These are phyloP conservation scores for Saprolegnia parasitica DNA, from an alignment of 352 stramenopile species.

Conservation along the genomic window DNA sequence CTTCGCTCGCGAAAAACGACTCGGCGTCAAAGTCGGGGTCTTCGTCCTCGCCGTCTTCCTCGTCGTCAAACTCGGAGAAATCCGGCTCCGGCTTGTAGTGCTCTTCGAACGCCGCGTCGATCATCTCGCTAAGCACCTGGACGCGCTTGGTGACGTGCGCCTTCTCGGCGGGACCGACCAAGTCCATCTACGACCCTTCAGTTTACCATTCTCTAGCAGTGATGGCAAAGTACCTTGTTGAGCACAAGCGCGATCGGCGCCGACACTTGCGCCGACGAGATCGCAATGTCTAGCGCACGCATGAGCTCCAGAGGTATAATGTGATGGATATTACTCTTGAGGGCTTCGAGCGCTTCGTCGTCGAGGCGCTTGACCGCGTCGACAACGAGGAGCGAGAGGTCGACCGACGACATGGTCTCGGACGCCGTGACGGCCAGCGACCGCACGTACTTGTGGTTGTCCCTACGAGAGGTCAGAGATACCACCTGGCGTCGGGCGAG, in stretches of 20 bases:
- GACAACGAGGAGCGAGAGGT: slow-evolving; percentile 81
- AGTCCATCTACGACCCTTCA: slow-evolving; percentile 20
- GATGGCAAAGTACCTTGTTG: slow-evolving; percentile 63
- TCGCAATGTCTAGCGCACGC: slow-evolving; percentile 52
- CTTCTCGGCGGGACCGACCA: slow-evolving; percentile 39
- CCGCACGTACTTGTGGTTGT: slow-evolving; percentile 75
- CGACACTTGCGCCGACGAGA: slow-evolving; percentile 61
- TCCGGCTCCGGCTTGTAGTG: slow-evolving; percentile 43
- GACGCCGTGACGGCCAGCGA: slow-evolving; percentile 70
- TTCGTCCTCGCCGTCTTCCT: slow-evolving; percentile 8
- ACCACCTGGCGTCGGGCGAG: background rate
- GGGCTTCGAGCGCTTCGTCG: slow-evolving; percentile 62
- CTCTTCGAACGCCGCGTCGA: slow-evolving; percentile 65
- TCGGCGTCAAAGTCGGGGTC: background rate
- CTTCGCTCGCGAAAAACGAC: background rate
- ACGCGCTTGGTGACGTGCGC: slow-evolving; percentile 49
- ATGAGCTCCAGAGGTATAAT: background rate
- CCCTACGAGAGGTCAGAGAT: slow-evolving; percentile 32
- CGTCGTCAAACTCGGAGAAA: slow-evolving; percentile 26
- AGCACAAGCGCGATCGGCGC: slow-evolving; percentile 82
- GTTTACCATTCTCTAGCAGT: slow-evolving; percentile 42
- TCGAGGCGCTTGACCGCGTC: slow-evolving; percentile 82
- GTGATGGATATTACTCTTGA: slow-evolving; percentile 37
- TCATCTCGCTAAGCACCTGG: slow-evolving; percentile 75
- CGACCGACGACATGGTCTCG: slow-evolving; percentile 67